Evolutionary conservation across 1,139 yeast genomes (phyloP).

Genomic region (Tardiomyces depauwii): DNA sequence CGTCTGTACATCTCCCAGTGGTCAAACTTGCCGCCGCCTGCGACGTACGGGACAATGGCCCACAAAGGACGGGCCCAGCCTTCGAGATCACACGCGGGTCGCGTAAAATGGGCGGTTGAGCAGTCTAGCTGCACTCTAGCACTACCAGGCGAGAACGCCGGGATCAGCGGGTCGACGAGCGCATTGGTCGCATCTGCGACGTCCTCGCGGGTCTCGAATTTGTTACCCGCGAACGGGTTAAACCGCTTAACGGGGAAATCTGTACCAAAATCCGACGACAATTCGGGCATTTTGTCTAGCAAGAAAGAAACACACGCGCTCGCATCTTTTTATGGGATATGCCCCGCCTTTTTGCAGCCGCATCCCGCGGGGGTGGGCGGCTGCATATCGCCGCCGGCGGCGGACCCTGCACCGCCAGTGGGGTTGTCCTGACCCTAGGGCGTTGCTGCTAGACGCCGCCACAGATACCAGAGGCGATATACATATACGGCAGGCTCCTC

Average conservation of each 20-base stretch:
- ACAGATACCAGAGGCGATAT: too few species aligned
- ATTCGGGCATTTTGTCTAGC: too few species aligned
- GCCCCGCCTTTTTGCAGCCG: too few species aligned
- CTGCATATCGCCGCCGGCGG: too few species aligned
- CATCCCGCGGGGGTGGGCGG: too few species aligned
- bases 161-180: slow-evolving; percentile 12
- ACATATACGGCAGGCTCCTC: too few species aligned
- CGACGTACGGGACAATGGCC: slow-evolving; percentile 22
- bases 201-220: background rate
- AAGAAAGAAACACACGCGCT: too few species aligned
- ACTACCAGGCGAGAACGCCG: slow-evolving; percentile 10
- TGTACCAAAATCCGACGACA: background rate
- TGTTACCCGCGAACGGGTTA: background rate
- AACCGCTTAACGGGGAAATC: background rate
- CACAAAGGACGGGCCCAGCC: slow-evolving; percentile 23
- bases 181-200: background rate
- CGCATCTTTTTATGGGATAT: too few species aligned
- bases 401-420: too few species aligned
- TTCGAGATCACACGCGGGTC: slow-evolving; percentile 19
- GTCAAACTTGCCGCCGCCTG: slow-evolving; percentile 19
- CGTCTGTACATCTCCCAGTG: slow-evolving; percentile 12
- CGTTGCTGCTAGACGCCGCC: too few species aligned
- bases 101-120: slow-evolving; percentile 16
- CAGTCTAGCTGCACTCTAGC: slow-evolving; percentile 12
- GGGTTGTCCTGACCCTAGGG: too few species aligned